Evolutionary conservation across 2,329 filamentous ascomycete species (phyloP), one percentile per base, ranked within the genome.

Genomic region (Aspergillus sp.): DNA sequence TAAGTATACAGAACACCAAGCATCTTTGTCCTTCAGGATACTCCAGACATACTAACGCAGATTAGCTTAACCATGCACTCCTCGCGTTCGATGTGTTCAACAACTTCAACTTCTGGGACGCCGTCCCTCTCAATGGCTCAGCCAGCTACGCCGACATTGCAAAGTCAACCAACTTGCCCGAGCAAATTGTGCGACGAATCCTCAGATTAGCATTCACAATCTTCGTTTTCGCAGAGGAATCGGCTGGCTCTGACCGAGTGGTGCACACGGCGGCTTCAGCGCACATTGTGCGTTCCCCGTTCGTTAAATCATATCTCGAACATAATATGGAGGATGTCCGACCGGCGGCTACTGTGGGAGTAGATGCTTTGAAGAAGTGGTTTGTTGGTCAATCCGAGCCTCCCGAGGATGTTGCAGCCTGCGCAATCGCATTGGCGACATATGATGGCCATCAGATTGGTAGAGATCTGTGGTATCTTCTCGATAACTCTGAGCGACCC

Each of bases 81-180:
- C 32, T 23, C 11, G 17, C 38, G 8, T 38, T 41, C 17, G 38
- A 39, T 5, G 30, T 53, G 5, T 23, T 53, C 30, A 36, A 38
- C 17, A 39, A 53, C n/a, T 53, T 53, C 32, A 23, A 53, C 8
- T 36, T 53, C 21, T 53, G 32, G 30, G 8, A 19, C 23, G 17
- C 25, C 7, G 30, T 53, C 10, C 50, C 50, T n/a, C 50, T 53
- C 2, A 10, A 53, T 11, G 53, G 27, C 11, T 44, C 21, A 23
- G 38, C 39, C 8, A 55, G 36, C 25, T 55, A 55, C 23, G 23
- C 21, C 13, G 38, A 55, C 21, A 55, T 55, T 13, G 41, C 53
- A 7, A 21, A 47, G 21, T 11, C 7, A 5, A 42, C 36, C 7
- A n/a, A 27, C 8, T 15, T 48, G 17, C 53, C 53, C 4, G 38